phyloP scores from a whole-genome alignment of 192 early-diverging fungal genomes.

The Dispira simplex region DNA sequence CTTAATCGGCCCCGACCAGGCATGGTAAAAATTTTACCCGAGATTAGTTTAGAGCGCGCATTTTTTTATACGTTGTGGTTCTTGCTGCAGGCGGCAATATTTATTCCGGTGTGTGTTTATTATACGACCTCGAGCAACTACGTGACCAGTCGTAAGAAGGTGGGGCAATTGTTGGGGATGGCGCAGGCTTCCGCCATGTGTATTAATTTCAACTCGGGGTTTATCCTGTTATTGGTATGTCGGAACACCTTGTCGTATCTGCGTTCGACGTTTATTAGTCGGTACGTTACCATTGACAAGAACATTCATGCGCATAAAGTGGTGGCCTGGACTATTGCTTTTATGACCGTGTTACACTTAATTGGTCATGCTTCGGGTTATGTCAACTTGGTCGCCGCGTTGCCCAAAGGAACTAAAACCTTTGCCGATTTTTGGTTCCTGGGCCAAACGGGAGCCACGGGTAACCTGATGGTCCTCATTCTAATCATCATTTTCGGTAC shows the following conservation, averaged over 20 bases:
- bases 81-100: slow-evolving; percentile 34
- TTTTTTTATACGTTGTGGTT: slow-evolving; percentile 42
- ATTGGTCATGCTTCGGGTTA: slow-evolving; percentile 63
- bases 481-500: slow-evolving; percentile 21
- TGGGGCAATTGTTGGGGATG: slow-evolving; percentile 30
- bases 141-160: slow-evolving; percentile 16
- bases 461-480: slow-evolving; percentile 34
- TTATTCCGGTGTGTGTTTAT: slow-evolving; percentile 37
- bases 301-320: slow-evolving; percentile 72
- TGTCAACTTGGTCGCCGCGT: slow-evolving; percentile 13
- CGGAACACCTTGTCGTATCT: slow-evolving; percentile 58
- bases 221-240: slow-evolving; percentile 60
- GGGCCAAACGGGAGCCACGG: slow-evolving; percentile 52
- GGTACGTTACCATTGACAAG: slow-evolving; percentile 64
- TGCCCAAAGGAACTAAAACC: slow-evolving; percentile 7
- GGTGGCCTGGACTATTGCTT: slow-evolving; percentile 54
- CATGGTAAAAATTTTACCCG: slow-evolving; percentile 15
- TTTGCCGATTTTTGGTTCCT: slow-evolving; percentile 34
- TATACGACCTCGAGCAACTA: slow-evolving; percentile 26
- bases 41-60: slow-evolving; percentile 24
- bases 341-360: slow-evolving; percentile 52
- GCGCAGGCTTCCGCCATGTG: slow-evolving; percentile 39
- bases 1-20: background rate
- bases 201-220: slow-evolving; percentile 50
- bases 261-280: slow-evolving; percentile 52